A percentile compares a stretch with the other conserved stretches of the same genome.
Evolutionary conservation across 2,329 filamentous ascomycete genomes (phyloP).

Genomic region (Didymella keratinophila): DNA sequence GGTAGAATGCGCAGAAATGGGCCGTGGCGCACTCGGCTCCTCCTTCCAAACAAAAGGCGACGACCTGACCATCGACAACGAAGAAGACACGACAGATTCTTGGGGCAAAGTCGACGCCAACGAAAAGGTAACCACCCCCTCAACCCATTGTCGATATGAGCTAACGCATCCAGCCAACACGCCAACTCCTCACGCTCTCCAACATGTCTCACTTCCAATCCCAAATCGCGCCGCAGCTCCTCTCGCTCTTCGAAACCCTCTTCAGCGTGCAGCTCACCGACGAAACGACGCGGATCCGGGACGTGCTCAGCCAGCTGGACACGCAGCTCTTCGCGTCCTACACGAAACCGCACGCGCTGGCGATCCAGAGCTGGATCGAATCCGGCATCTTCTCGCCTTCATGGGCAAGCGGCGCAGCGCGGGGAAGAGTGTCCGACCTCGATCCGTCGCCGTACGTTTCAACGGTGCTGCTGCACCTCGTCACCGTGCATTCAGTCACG

Average conservation of each 20-base stretch:
- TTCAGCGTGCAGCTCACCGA: constrained; percentile 96
- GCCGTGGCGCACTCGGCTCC: constrained; percentile 68
- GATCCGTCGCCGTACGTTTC: constrained; percentile 68
- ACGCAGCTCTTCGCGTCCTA: constrained; percentile 91
- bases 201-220: constrained; percentile 86
- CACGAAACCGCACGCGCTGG: constrained; percentile 67
- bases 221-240: constrained; percentile 85
- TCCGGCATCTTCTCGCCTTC: constrained; percentile 73
- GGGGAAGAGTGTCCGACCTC: neutral
- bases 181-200: constrained; percentile 91
- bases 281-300: constrained; percentile 88
- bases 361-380: constrained; percentile 73
- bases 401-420: constrained; percentile 63
- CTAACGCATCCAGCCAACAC: constrained; percentile 71
- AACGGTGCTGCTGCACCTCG: constrained; percentile 81
- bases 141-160: neutral
- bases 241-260: constrained; percentile 88
- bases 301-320: constrained; percentile 91
- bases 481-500: constrained; percentile 85
- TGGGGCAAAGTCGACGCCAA: constrained; percentile 47
- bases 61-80: constrained; percentile 51
- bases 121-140: constrained; percentile 39
- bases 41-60: constrained; percentile 63
- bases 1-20: constrained; percentile 92
- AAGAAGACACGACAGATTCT: constrained; percentile 36